phyloP scores from a whole-genome alignment of 257 asterid species.

The Nicotiana obtusifolia region DNA sequence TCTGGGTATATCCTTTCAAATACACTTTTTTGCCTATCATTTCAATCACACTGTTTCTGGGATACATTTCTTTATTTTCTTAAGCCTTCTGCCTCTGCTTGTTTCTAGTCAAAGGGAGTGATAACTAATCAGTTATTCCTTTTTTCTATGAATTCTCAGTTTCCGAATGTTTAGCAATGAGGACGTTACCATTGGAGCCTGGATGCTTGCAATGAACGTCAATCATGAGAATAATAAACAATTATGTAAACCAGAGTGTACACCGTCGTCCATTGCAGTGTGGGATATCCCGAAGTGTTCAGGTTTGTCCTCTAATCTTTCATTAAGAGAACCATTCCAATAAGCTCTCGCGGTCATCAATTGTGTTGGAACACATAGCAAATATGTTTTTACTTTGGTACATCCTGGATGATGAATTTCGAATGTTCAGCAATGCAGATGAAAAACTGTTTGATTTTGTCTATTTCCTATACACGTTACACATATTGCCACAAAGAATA shows the following conservation, averaged over 20 bases:
- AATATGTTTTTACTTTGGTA: background rate
- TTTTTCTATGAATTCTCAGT: slow-evolving; percentile 32
- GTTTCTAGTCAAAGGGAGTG: background rate
- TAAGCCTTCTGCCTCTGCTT: background rate
- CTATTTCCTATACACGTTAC: background rate
- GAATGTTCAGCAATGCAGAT: background rate
- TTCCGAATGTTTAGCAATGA: slow-evolving; percentile 98
- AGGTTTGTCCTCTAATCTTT: slow-evolving; percentile 35
- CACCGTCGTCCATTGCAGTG: slow-evolving; percentile 71
- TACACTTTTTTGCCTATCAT: no score
- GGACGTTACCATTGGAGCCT: slow-evolving; percentile 98
- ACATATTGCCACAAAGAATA: background rate
- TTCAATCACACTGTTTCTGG: background rate
- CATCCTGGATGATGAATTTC: background rate
- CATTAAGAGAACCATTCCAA: background rate
- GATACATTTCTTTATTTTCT: background rate
- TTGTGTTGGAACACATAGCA: background rate
- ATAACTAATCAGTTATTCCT: background rate
- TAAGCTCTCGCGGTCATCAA: background rate
- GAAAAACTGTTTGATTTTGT: background rate
- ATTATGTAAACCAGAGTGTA: slow-evolving; percentile 67
- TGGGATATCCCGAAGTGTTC: slow-evolving; percentile 99
- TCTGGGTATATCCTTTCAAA: background rate
- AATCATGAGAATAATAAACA: slow-evolving; percentile 64
- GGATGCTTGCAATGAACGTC: slow-evolving; percentile 99